Percentiles rank a stretch among this genome's conserved stretches.
Evolutionary conservation across 2,329 filamentous ascomycete genomes (phyloP).

Genomic region (Colletotrichum navitas): DNA sequence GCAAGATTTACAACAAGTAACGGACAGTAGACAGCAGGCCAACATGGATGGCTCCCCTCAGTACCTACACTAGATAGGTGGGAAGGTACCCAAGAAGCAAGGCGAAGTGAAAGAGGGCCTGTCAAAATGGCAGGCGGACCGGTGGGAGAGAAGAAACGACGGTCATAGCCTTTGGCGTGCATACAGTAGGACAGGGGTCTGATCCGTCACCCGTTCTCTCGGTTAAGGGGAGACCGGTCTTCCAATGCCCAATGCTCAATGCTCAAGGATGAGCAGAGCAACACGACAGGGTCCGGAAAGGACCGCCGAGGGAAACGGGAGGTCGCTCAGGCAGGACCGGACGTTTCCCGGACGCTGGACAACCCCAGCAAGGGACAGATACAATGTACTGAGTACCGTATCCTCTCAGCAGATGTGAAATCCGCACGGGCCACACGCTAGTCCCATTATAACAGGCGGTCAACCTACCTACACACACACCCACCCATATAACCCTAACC

Average conservation of each 20-base stretch:
- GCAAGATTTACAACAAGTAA: not conserved
- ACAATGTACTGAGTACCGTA: too few relatives aligned
- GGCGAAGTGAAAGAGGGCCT: not conserved
- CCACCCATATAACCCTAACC: too few relatives aligned
- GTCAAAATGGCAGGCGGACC: conserved; percentile 12
- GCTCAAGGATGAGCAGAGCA: not conserved
- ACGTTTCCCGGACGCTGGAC: conserved; percentile 24
- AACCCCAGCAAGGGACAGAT: conserved; percentile 27
- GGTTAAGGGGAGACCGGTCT: conserved; percentile 3
- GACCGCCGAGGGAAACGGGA: not conserved
- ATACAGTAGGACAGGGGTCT: conserved; percentile 18
- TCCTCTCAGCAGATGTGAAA: too few relatives aligned
- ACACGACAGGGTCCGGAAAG: conserved; percentile 1
- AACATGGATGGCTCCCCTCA: not conserved
- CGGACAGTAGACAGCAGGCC: not conserved
- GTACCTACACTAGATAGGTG: too few relatives aligned
- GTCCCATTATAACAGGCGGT: too few relatives aligned
- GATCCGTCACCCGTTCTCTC: conserved; percentile 14
- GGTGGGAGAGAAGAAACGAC: conserved; percentile 25
- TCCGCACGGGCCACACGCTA: too few relatives aligned
- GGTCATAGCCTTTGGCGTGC: conserved; percentile 30
- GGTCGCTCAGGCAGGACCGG: not conserved
- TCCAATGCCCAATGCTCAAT: not conserved
- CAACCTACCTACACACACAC: too few relatives aligned
- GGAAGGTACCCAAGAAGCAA: too few relatives aligned